Base-by-base conservation (phyloP, 2,329 filamentous ascomycete genomes). In the Hypoxylon sp. region DNA sequence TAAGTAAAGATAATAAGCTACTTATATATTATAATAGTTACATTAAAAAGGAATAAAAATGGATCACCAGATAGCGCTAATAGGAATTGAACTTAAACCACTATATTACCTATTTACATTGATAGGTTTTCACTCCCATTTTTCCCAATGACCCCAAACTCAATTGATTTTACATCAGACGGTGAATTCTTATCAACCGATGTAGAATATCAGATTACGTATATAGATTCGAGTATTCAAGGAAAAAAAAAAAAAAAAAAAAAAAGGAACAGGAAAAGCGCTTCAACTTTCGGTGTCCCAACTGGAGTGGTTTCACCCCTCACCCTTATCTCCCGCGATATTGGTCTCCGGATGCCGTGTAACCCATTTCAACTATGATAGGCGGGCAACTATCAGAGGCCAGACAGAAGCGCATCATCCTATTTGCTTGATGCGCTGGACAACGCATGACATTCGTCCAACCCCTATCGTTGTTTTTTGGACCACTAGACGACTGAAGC, bases 341-440 rank as follows among this genome's bases (percentile, higher is more conserved):
- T 20, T 20, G 34, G 43, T 43, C 28, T 30, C 37, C 22, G 49
- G 37, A 49, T n/a, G 24, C 30, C 19, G 61, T 62, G 48, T 55
- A 54, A 63, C 43, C 17, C 20, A 37, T 15, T 37, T 7, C 17
- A 15, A 54, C 24, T 7, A 26, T n/a, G n/a, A n/a, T 26, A 26
- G 24, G 24, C 24, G 43, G 30, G 58, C 59, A 53, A 51, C 59
- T 43, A 46, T 53, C 59, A 41, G 37, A 37, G 43, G 34, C 32
- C 28, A 53, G 56, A 55, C 41, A 53, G 43, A 51, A 52, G 49
- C 24, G 57, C 56, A 59, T 44, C 54, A 59, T 62, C 50, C 59
- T n/a, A 63, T 62, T 65, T 56, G 61, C 54, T 34, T 61, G 55
- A 56, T 62, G 65, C 28, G 62, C 62, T 65, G 62, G 62, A 56